Conservation (phyloP, 2,329 filamentous ascomycete species). For the Rhynchosporium agropyri region DNA sequence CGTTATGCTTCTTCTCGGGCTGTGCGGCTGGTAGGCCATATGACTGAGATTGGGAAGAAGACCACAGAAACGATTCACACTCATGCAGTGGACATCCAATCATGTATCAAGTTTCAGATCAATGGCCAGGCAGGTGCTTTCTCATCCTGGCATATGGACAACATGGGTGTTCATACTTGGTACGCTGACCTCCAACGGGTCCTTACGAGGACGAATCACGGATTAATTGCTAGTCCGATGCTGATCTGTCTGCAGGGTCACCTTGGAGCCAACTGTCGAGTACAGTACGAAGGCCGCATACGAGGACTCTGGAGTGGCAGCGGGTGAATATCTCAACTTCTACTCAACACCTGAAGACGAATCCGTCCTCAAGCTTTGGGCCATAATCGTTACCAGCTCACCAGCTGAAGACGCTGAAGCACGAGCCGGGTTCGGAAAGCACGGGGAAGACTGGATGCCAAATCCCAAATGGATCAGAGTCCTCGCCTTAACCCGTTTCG, state of each 20-base stretch:
- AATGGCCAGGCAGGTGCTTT: slow-evolving; percentile 26
- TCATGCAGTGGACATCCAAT: slow-evolving; percentile 22
- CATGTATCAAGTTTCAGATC: slow-evolving; percentile 27
- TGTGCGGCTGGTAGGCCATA: slow-evolving; percentile 9
- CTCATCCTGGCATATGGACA: slow-evolving; percentile 27
- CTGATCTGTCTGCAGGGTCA: slow-evolving; percentile 12
- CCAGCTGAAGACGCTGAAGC: slow-evolving; percentile 20
- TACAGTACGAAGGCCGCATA: not conserved
- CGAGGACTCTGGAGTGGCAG: slow-evolving; percentile 4
- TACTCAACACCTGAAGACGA: slow-evolving; percentile 16
- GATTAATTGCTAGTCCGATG: not conserved
- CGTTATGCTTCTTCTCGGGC: slow-evolving; percentile 19
- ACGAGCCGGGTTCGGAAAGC: slow-evolving; percentile 16
- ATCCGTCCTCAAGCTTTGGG: slow-evolving; percentile 25
- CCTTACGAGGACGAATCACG: not conserved
- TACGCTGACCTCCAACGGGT: not conserved
- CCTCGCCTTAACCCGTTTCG: slow-evolving; percentile 21
- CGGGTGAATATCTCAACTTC: slow-evolving; percentile 1
- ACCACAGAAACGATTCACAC: slow-evolving; percentile 20
- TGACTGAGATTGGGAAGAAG: slow-evolving; percentile 22
- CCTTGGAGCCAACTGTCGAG: slow-evolving; percentile 22
- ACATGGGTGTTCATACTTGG: slow-evolving; percentile 25
- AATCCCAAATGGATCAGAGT: slow-evolving; percentile 21
- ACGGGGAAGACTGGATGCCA: slow-evolving; percentile 21
- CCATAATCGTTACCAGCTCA: slow-evolving; percentile 18